Evolutionary conservation across 2,329 filamentous ascomycete genomes (phyloP).

Genomic region (Xylaria sp.): DNA sequence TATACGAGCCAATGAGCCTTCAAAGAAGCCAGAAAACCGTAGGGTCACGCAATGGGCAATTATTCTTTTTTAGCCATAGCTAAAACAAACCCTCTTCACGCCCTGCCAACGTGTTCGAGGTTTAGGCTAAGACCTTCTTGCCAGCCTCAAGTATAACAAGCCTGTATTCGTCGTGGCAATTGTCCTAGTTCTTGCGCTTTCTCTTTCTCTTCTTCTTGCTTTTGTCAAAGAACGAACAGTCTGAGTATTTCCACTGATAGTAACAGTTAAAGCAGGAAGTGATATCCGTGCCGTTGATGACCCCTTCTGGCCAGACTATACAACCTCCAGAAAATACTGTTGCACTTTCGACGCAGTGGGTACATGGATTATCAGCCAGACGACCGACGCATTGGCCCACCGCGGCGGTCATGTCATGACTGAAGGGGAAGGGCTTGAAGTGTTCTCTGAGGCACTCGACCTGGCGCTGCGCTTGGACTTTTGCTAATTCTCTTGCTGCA

Average conservation of each 20-base stretch:
- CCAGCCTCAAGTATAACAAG: no score
- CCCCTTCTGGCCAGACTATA: neutral
- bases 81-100: no score
- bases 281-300: rapidly evolving
- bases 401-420: neutral
- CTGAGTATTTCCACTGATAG: neutral
- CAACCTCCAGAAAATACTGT: neutral
- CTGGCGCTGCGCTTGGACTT: neutral
- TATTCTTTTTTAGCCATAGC: no score
- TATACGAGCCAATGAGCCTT: no score
- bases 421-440: neutral
- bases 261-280: neutral
- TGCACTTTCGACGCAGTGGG: neutral
- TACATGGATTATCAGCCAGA: neutral
- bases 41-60: no score
- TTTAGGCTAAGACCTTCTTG: no score
- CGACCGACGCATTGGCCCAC: neutral
- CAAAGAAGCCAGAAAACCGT: no score
- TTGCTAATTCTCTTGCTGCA: neutral
- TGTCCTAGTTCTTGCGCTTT: no score
- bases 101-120: no score
- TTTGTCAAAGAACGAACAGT: neutral
- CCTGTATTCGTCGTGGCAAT: no score
- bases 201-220: no score
- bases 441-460: neutral